Evolutionary conservation across 2,329 filamentous ascomycete species (phyloP).

Genomic region (Cryphonectria parasitica): DNA sequence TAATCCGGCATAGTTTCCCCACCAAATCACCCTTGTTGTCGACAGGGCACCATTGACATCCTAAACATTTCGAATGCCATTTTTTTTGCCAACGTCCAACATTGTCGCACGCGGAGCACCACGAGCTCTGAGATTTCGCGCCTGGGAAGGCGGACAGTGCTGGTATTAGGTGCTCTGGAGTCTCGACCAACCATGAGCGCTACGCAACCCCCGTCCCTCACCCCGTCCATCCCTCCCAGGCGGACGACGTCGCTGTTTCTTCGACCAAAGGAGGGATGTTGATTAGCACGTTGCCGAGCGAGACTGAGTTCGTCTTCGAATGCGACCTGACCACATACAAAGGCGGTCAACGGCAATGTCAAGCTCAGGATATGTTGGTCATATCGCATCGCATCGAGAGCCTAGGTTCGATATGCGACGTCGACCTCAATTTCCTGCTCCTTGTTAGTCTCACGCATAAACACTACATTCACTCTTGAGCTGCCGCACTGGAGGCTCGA

Average conservation of each 20-base stretch:
- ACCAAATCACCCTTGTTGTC: constrained; percentile 21
- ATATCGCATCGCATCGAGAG: constrained; percentile 1
- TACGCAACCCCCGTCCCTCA: not conserved
- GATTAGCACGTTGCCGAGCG: not conserved
- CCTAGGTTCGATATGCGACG: constrained; percentile 4
- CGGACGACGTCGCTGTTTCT: not conserved
- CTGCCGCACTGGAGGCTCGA: not conserved
- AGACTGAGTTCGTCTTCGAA: not conserved
- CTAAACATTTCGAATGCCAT: constrained; percentile 4
- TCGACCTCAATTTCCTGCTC: not conserved
- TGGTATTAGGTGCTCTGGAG: not conserved
- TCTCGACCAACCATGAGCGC: not conserved
- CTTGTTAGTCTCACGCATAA: not conserved
- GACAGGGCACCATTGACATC: constrained; percentile 28
- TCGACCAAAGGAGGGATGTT: not conserved
- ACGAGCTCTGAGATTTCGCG: not conserved
- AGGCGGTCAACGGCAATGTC: constrained; percentile 8
- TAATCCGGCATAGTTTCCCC: constrained; percentile 23
- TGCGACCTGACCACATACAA: not conserved
- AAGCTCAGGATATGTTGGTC: not conserved
- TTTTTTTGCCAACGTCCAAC: not conserved
- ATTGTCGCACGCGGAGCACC: not conserved
- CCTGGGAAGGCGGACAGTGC: not conserved
- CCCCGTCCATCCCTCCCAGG: too few relatives aligned
- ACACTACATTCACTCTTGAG: not conserved